phyloP scores from a whole-genome alignment of 2,329 filamentous ascomycete genomes.

The Talaromyces rugulosus region DNA sequence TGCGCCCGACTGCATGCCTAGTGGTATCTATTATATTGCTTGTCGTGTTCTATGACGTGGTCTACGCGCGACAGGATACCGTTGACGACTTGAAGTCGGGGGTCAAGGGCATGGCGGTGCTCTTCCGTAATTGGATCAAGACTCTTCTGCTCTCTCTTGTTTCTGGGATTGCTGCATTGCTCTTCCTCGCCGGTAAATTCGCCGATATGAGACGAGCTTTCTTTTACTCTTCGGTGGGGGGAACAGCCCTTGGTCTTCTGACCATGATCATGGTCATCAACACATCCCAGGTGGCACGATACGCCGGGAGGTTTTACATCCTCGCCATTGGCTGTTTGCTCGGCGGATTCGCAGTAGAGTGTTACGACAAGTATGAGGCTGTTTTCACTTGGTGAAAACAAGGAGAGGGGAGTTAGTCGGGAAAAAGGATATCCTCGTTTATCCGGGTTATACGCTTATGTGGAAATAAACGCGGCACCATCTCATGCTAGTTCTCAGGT shows the following conservation, averaged over 20 bases:
- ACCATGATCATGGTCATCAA: neutral
- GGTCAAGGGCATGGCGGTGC: slow-evolving; percentile 1
- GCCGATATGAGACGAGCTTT: neutral
- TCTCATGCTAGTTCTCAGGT: neutral
- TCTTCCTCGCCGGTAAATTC: neutral
- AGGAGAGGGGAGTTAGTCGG: neutral
- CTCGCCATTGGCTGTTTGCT: neutral
- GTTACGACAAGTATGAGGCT: neutral
- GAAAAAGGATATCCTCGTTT: neutral
- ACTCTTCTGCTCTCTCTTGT: slow-evolving; percentile 1
- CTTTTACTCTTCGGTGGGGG: neutral
- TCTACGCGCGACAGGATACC: slow-evolving; percentile 5
- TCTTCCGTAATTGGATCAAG: slow-evolving; percentile 4
- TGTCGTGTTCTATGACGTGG: neutral
- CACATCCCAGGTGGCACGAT: neutral
- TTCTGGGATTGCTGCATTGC: neutral
- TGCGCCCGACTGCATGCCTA: neutral
- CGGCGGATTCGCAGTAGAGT: neutral
- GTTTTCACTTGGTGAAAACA: neutral
- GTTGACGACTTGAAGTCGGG: neutral
- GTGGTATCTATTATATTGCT: slow-evolving; percentile 2
- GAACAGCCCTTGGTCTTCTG: neutral
- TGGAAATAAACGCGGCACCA: neutral
- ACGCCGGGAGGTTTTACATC: neutral
- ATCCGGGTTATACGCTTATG: neutral